Conservation (phyloP, 2,329 filamentous ascomycete genomes). For the Alternaria burnsii region DNA sequence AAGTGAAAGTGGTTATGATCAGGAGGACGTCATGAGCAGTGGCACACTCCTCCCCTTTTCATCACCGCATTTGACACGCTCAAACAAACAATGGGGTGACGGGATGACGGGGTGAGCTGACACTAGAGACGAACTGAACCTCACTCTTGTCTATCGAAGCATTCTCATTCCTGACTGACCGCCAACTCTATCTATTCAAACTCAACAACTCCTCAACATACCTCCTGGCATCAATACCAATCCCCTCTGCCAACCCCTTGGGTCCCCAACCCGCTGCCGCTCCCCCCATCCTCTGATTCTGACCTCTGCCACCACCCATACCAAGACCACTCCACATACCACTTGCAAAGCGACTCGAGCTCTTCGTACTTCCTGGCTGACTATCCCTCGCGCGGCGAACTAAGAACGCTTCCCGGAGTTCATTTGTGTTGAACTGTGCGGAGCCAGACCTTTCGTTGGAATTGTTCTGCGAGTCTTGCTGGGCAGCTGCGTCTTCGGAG, state of each 20-base stretch:
- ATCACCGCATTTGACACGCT: not conserved
- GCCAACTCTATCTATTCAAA: constrained; percentile 54
- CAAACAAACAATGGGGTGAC: not conserved
- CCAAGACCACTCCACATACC: constrained; percentile 45
- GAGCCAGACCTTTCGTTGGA: constrained; percentile 5
- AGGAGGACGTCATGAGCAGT: too few relatives aligned
- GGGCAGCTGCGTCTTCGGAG: constrained; percentile 7
- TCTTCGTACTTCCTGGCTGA: constrained; percentile 6
- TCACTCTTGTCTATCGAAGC: not conserved
- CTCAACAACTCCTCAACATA: constrained; percentile 78
- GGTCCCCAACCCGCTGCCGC: constrained; percentile 63
- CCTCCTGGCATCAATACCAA: constrained; percentile 77
- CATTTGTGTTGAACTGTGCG: constrained; percentile 35
- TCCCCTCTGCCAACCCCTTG: constrained; percentile 72
- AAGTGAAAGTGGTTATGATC: too few relatives aligned
- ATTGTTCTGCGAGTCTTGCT: constrained; percentile 9
- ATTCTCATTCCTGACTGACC: not conserved
- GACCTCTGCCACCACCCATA: constrained; percentile 18
- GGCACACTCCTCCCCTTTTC: too few relatives aligned
- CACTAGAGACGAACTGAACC: not conserved
- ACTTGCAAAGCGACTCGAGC: constrained; percentile 38
- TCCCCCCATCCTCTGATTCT: constrained; percentile 47
- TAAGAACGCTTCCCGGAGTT: constrained; percentile 55
- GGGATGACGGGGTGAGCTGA: not conserved
- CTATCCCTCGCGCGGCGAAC: constrained; percentile 52